A percentile compares a stretch with the other conserved stretches of the same genome.
These are phyloP conservation scores for Pelargonium myrrhifolium DNA, from an alignment of 441 rosid genomes.

Conservation along the genomic window DNA sequence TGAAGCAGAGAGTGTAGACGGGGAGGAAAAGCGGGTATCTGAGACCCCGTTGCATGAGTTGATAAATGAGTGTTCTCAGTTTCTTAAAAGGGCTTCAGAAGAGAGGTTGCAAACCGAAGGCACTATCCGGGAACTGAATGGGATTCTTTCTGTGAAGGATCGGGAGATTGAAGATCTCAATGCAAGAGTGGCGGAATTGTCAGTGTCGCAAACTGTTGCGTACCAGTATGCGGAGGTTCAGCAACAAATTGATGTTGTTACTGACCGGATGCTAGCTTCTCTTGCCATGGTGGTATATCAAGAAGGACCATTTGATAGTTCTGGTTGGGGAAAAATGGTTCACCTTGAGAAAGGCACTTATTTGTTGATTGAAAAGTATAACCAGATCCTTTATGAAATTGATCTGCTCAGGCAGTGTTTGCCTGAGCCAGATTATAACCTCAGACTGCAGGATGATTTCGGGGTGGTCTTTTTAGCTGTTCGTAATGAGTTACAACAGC, in stretches of 20 bases:
- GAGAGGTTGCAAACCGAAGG: constrained; percentile 39
- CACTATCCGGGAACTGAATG: constrained; percentile 35
- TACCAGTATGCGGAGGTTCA: constrained; percentile 15
- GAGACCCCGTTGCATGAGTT: constrained; percentile 26
- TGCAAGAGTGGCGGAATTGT: constrained; percentile 39
- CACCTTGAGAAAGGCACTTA: constrained; percentile 47
- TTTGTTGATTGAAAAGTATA: constrained; percentile 53
- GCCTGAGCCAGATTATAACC: constrained; percentile 35
- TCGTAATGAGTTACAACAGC: constrained; percentile 48
- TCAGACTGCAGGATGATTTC: constrained; percentile 46
- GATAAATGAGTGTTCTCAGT: constrained; percentile 40
- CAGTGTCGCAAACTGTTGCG: constrained; percentile 21
- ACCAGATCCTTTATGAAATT: constrained; percentile 49
- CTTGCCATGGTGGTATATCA: constrained; percentile 50
- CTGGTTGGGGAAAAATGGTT: constrained; percentile 42
- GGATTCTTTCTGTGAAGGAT: constrained; percentile 35
- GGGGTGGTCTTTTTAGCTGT: constrained; percentile 50
- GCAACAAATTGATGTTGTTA: constrained; percentile 36
- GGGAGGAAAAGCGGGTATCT: constrained; percentile 13
- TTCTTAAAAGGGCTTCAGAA: constrained; percentile 34
- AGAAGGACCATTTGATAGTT: constrained; percentile 52
- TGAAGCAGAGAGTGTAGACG: constrained; percentile 11
- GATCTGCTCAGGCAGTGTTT: constrained; percentile 69
- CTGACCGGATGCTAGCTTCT: constrained; percentile 54
- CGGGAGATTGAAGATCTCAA: constrained; percentile 56